Evolutionary conservation across 768 basidiomycete species (phyloP).

Genomic region (Porphyrellus cyaneotinctus): DNA sequence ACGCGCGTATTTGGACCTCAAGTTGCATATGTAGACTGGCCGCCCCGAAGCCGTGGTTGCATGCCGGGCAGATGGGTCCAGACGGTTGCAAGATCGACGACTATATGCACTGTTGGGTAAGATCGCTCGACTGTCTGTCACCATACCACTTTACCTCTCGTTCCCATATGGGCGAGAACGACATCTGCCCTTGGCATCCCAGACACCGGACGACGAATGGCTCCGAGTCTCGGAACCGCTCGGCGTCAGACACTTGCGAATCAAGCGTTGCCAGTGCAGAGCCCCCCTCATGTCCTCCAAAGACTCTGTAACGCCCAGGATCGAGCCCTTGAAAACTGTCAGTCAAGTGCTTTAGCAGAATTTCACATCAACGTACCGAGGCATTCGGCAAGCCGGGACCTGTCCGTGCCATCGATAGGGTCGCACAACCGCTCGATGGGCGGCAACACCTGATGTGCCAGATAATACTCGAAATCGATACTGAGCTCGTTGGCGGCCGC

Average conservation of each 20-base stretch:
- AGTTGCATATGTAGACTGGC: constrained; percentile 80
- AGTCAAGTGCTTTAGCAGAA: background rate
- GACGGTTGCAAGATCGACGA: constrained; percentile 57
- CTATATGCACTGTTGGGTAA: constrained; percentile 35
- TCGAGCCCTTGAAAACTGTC: constrained; percentile 45
- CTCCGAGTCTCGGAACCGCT: constrained; percentile 76
- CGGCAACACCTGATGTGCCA: constrained; percentile 88
- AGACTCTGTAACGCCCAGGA: constrained; percentile 50
- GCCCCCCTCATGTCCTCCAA: constrained; percentile 51
- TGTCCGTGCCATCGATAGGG: constrained; percentile 93
- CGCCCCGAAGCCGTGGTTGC: constrained; percentile 46
- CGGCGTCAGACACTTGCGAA: constrained; percentile 82
- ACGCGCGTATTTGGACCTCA: constrained; percentile 77
- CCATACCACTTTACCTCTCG: constrained; percentile 44
- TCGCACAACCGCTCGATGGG: constrained; percentile 95
- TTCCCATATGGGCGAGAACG: constrained; percentile 58
- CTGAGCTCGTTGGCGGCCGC: constrained; percentile 54
- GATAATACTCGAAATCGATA: constrained; percentile 90
- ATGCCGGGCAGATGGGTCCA: constrained; percentile 71
- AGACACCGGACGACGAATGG: constrained; percentile 77
- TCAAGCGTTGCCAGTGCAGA: constrained; percentile 71
- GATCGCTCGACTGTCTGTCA: background rate
- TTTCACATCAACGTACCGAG: constrained; percentile 54
- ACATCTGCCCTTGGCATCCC: constrained; percentile 56
- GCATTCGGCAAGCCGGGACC: constrained; percentile 89